These are phyloP conservation scores for Fraxinus velutina DNA, from an alignment of 305 asterid genomes.

Conservation along the genomic window DNA sequence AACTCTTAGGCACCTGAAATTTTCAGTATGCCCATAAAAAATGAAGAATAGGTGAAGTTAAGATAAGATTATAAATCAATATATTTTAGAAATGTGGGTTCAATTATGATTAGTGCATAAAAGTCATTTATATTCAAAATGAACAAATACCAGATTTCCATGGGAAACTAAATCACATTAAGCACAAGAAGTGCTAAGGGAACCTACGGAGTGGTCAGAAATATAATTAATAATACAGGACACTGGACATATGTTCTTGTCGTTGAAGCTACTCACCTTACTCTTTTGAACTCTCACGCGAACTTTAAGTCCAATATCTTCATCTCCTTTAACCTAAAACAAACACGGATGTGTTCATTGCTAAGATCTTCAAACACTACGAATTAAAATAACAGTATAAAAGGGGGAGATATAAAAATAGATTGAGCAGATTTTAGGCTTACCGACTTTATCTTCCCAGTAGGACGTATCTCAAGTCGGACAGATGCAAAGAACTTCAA, in stretches of 20 bases:
- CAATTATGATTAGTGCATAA: not conserved
- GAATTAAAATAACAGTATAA: slow-evolving; percentile 13
- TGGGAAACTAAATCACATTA: not conserved
- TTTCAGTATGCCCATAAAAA: not conserved
- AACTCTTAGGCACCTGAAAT: not conserved
- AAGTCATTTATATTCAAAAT: not conserved
- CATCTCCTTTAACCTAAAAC: slow-evolving; percentile 83
- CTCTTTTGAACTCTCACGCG: slow-evolving; percentile 99
- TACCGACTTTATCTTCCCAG: slow-evolving; percentile 97
- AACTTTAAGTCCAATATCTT: slow-evolving; percentile 86
- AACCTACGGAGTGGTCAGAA: not conserved
- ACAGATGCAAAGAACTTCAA: slow-evolving; percentile 96
- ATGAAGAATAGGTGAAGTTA: not conserved
- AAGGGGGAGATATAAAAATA: slow-evolving; percentile 7
- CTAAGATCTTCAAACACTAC: slow-evolving; percentile 10
- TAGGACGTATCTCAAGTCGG: slow-evolving; percentile 95
- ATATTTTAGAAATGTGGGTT: not conserved
- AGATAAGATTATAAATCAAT: not conserved
- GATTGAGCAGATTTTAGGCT: slow-evolving; percentile 34
- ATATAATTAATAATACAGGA: not conserved
- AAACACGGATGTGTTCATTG: slow-evolving; percentile 19
- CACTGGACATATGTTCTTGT: not conserved
- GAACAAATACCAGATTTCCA: not conserved
- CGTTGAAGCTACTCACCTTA: slow-evolving; percentile 48
- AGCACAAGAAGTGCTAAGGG: not conserved